A percentile compares a stretch with the other conserved stretches of the same genome.
These are phyloP conservation scores for Boletus reticulatus DNA, from an alignment of 768 basidiomycete genomes.

Conservation along the genomic window DNA sequence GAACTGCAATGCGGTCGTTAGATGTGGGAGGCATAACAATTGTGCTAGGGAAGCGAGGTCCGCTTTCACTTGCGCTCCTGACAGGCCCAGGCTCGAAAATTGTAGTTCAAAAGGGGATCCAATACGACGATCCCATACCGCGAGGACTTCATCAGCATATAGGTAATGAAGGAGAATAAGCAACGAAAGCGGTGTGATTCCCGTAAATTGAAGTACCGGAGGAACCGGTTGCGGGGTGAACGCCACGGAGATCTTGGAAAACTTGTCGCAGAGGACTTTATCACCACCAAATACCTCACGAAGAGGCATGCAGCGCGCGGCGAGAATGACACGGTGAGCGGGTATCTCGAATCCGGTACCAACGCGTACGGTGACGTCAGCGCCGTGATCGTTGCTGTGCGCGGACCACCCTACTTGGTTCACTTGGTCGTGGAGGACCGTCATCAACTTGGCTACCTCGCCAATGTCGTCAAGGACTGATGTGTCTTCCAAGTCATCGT, in stretches of 20 bases:
- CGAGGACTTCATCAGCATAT: conserved; percentile 82
- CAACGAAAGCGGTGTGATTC: conserved; percentile 61
- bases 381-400: conserved; percentile 44
- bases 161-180: conserved; percentile 80
- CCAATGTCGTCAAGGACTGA: conserved; percentile 36
- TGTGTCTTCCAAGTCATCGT: conserved; percentile 41
- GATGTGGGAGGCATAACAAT: conserved; percentile 53
- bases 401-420: background rate
- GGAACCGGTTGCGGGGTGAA: conserved; percentile 10
- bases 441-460: conserved; percentile 28
- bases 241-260: conserved; percentile 32
- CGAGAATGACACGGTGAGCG: conserved; percentile 66
- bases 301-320: conserved; percentile 53
- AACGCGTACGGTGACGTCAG: conserved; percentile 58
- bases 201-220: conserved; percentile 37
- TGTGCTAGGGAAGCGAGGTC: conserved; percentile 63
- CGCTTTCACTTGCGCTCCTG: conserved; percentile 48
- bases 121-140: conserved; percentile 82
- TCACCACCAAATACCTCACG: conserved; percentile 39
- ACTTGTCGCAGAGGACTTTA: conserved; percentile 24
- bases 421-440: conserved; percentile 1
- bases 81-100: conserved; percentile 40
- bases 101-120: conserved; percentile 40
- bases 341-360: conserved; percentile 47
- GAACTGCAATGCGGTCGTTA: conserved; percentile 55